Base-by-base conservation (phyloP, 148 eudicot genomes). In the Cornus controversa region DNA sequence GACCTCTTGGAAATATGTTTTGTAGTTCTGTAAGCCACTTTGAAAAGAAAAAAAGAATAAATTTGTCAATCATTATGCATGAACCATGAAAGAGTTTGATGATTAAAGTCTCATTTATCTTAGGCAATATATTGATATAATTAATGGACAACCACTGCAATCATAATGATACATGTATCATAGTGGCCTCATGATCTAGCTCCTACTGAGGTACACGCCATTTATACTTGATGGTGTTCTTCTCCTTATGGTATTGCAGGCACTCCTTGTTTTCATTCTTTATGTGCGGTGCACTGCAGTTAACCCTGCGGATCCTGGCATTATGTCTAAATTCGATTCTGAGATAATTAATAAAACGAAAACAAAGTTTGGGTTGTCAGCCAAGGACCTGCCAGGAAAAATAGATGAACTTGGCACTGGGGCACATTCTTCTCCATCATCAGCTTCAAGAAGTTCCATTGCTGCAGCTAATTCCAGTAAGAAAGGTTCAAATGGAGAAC, bases 231-330 rank as follows among this genome's bases (percentile, higher is more conserved):
- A 72, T 66, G 40, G 29, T 40, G 53, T n/a, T 36, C 54, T 67
- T 81, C 54, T 74, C 45, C 70, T 74, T 20, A 63, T 71, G 58
- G 37, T 57, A 79, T 29, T 80, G 79, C 87, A 95, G 98, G 98
- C 92, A 54, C 86, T 92, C 28, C 75, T 87, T 79, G 97, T 95
- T 79, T 95, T 95, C 79, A 76, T 95, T 79, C 93, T 95, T 60
- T 95, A 95, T 75, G 98, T 90, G 73, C 93, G 98, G 42, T 82
- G 83, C 77, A 93, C 97, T 80, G 97, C 98, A 72, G 91, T 95
- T 69, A 90, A 95, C 79, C 98, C 98, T 27, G 97, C 98, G 6
- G 98, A 95, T 78, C 97, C 98, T 14, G 98, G 98, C 69, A 93
- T 95, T 80, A 84, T 92, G 94, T 90, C 83, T 65, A 89, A 77